A percentile compares a stretch with the other conserved stretches of the same genome.
Evolutionary conservation across 2,329 filamentous ascomycete species (phyloP).

Genomic region (Xylariales sp.): DNA sequence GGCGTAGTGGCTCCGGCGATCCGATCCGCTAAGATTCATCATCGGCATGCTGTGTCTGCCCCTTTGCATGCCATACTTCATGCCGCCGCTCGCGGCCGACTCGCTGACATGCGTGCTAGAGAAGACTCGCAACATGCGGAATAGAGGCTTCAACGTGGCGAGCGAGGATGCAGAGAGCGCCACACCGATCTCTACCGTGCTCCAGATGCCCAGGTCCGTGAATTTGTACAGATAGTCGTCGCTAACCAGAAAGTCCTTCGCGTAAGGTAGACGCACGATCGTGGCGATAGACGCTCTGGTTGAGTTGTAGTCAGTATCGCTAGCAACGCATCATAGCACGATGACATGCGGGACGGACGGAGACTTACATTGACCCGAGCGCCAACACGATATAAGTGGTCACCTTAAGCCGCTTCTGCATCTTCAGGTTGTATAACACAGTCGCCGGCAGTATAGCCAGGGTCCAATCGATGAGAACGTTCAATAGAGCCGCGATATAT

Average conservation of each 20-base stretch:
- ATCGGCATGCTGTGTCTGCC: background rate
- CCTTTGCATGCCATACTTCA: slow-evolving; percentile 1
- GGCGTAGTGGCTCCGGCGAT: background rate
- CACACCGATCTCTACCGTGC: slow-evolving; percentile 8
- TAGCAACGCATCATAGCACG: no score
- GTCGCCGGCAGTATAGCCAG: slow-evolving; percentile 7
- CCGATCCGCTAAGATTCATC: slow-evolving; percentile 1
- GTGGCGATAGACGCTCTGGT: slow-evolving; percentile 11
- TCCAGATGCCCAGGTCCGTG: slow-evolving; percentile 11
- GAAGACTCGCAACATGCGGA: slow-evolving; percentile 1
- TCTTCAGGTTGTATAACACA: slow-evolving; percentile 10
- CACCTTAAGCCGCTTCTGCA: slow-evolving; percentile 7
- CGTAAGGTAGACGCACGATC: slow-evolving; percentile 11
- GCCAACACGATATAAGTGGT: slow-evolving; percentile 9
- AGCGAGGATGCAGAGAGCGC: slow-evolving; percentile 9
- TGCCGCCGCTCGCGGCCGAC: background rate
- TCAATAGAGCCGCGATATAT: slow-evolving; percentile 4
- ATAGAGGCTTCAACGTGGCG: slow-evolving; percentile 10
- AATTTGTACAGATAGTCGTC: slow-evolving; percentile 10
- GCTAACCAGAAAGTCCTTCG: slow-evolving; percentile 6
- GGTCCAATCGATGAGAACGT: slow-evolving; percentile 7
- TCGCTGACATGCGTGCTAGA: background rate
- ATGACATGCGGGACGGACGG: no score
- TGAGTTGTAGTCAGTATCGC: background rate
- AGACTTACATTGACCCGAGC: slow-evolving; percentile 11